These are phyloP conservation scores for Poa pratensis DNA, from an alignment of 176 grass and related monocot species.

Conservation along the genomic window DNA sequence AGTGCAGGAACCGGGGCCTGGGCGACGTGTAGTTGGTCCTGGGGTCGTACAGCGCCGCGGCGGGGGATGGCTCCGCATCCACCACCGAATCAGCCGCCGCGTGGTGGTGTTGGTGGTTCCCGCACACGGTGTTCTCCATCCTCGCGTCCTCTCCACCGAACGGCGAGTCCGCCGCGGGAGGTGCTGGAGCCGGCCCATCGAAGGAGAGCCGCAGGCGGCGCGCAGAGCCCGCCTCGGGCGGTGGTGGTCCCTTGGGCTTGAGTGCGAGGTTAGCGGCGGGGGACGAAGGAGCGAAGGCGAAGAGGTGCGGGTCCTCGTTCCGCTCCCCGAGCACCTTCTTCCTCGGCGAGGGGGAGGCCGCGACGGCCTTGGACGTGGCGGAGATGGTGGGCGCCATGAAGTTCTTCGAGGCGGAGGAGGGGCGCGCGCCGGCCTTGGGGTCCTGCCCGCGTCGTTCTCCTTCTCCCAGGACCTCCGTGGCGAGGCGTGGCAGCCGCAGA, in stretches of 20 bases:
- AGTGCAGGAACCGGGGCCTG: slow-evolving; percentile 82
- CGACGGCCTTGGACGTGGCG: slow-evolving; percentile 73
- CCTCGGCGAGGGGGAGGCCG: slow-evolving; percentile 50
- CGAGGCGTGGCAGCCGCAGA: slow-evolving; percentile 26
- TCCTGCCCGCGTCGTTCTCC: slow-evolving; percentile 56
- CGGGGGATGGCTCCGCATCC: slow-evolving; percentile 17
- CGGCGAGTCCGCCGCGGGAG: background rate
- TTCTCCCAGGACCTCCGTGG: slow-evolving; percentile 43
- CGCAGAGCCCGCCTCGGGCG: background rate
- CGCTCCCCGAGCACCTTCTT: slow-evolving; percentile 72
- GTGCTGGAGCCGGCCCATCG: slow-evolving; percentile 8
- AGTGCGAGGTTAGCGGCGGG: slow-evolving; percentile 30
- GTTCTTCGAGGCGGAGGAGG: slow-evolving; percentile 45
- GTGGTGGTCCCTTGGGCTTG: slow-evolving; percentile 24
- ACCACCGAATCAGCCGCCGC: slow-evolving; percentile 20
- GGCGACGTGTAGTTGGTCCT: slow-evolving; percentile 90
- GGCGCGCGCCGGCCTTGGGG: slow-evolving; percentile 34
- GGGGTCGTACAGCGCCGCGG: slow-evolving; percentile 69
- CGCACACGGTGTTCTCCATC: background rate
- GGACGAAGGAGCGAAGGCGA: slow-evolving; percentile 13
- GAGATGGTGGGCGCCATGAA: slow-evolving; percentile 99
- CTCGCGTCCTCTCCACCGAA: slow-evolving; percentile 5
- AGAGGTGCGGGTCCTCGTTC: slow-evolving; percentile 48
- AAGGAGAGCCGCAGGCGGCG: slow-evolving; percentile 41
- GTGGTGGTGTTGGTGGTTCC: background rate